Percentiles rank a stretch among this genome's conserved stretches.
Evolutionary conservation across 306 rosid genomes (phyloP).

Genomic region (Lathyrus sativus): DNA sequence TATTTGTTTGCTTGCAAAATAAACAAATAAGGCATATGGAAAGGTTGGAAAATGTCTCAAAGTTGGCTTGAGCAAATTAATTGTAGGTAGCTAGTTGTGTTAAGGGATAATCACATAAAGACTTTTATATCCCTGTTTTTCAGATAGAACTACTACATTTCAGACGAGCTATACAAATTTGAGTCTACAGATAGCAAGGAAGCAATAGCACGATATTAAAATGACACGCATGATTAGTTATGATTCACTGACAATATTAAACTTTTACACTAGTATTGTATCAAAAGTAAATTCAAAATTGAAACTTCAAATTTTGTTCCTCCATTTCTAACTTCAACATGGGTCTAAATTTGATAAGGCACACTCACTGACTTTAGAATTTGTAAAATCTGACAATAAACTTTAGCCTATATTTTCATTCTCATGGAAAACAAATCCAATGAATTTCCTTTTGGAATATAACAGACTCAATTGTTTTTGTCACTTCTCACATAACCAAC

Average conservation of each 20-base stretch:
- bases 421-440: constrained; percentile 18
- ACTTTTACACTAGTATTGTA: not conserved
- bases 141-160: constrained; percentile 18
- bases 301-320: constrained; percentile 4
- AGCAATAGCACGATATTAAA: not conserved
- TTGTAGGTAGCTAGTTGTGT: constrained; percentile 1
- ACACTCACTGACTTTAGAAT: not conserved
- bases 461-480: not conserved
- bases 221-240: not conserved
- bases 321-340: not conserved
- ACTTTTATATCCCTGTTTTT: not conserved
- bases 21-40: not conserved
- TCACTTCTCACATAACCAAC: not conserved
- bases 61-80: constrained; percentile 14
- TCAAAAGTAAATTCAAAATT: not conserved
- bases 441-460: constrained; percentile 12
- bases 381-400: not conserved
- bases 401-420: constrained; percentile 5
- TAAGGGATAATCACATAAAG: not conserved
- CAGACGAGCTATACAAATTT: constrained; percentile 13
- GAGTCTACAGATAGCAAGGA: not conserved
- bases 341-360: not conserved
- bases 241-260: not conserved
- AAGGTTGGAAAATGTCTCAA: constrained; percentile 15
- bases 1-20: constrained; percentile 8